Evolutionary conservation across 2,329 filamentous ascomycete species (phyloP), one percentile per base, ranked within the genome.

Genomic region (Trichoderma koningii): DNA sequence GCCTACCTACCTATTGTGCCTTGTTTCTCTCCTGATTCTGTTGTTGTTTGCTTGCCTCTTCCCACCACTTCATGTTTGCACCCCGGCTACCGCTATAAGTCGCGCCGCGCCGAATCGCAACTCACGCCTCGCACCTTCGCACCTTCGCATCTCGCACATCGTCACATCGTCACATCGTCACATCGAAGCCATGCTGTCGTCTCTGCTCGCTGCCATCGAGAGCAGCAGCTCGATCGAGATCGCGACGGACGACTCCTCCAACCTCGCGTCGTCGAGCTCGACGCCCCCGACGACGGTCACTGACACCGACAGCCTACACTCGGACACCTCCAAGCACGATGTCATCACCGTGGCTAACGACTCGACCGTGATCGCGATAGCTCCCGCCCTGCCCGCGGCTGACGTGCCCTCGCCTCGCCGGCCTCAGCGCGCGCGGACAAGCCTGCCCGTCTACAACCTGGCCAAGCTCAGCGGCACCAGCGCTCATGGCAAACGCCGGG

Each of bases 261-360:
- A 84, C 70, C 78, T 83, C 80, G 83, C 83, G 79, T 85, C 84
- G 56, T 78, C 81, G 28, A 83, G 80, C 70, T 88, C 85, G 21
- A 90, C 88, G 65, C 88, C 88, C 53, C 86, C 87, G 26, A 90
- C 88, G 55, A 90, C 86, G 69, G 79, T 88, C 69, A 85, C 83
- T 72, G 88, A 90, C 74, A 82, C 80, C 70, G 81, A 80, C 66
- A 89, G 87, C 76, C 78, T 87, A 64, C 79, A 81, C 62, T 84
- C 83, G 47, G 76, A 78, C 59, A 68, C 73, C 41, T 74, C 76
- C 41, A 79, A 79, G 67, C 75, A 76, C 69, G 77, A 78, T 68
- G 73, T 75, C 56, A 73, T 75, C 66, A 71, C 72, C 67, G 72
- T 78, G 45, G 69, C 70, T 62, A 66, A 72, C 66, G 70, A 73